These are phyloP conservation scores for Curvularia lunata DNA, from an alignment of 2,329 filamentous ascomycete genomes.

Conservation along the genomic window DNA sequence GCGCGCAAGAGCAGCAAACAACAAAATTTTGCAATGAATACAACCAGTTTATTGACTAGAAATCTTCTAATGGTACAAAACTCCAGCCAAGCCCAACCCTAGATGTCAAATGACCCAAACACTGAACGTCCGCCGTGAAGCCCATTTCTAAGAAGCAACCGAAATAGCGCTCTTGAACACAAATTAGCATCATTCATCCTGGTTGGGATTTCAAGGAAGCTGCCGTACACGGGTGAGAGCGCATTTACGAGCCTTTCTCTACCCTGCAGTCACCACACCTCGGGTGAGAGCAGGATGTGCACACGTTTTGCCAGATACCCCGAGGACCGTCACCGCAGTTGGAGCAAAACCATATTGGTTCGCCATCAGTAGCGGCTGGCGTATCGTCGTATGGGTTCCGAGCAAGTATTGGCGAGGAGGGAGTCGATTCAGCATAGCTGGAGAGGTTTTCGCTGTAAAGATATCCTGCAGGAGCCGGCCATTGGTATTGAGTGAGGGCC, in stretches of 20 bases:
- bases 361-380: neutral
- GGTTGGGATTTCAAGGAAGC: neutral
- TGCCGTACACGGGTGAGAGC: neutral
- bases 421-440: neutral
- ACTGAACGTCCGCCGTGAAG: neutral
- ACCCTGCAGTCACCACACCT: neutral
- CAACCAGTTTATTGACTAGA: neutral
- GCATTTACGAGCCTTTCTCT: neutral
- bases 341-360: neutral
- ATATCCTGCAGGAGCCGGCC: neutral
- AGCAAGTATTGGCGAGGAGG: neutral
- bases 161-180: neutral
- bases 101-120: neutral
- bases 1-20: neutral
- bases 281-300: neutral
- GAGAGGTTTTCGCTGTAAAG: neutral
- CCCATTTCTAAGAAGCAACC: neutral
- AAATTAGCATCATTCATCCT: neutral
- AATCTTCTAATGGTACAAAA: neutral
- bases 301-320: neutral
- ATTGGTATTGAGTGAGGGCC: neutral
- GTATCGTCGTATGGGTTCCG: neutral
- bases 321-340: neutral
- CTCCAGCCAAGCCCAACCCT: neutral
- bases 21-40: neutral